Percentiles rank a stretch among this genome's conserved stretches.
phyloP scores from a whole-genome alignment of 768 basidiomycete genomes.

The Termitomyces sp. region DNA sequence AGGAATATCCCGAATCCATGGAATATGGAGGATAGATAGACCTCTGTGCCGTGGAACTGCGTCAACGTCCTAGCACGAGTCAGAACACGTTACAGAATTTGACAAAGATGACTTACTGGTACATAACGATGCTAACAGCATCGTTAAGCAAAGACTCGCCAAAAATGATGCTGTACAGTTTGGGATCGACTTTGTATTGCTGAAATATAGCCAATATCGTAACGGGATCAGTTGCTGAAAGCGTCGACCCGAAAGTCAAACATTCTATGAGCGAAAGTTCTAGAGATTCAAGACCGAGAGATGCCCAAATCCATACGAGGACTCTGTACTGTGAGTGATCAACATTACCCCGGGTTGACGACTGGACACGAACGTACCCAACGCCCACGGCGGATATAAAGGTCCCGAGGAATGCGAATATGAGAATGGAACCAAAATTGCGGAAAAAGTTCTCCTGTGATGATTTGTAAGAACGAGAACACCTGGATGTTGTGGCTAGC shows the following conservation, averaged over 20 bases:
- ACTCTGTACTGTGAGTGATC: constrained; percentile 61
- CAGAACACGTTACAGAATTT: background rate
- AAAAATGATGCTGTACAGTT: constrained; percentile 95
- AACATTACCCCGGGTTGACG: constrained; percentile 18
- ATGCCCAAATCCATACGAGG: constrained; percentile 91
- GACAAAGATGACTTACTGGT: constrained; percentile 69
- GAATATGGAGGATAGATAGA: constrained; percentile 84
- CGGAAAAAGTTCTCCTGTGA: constrained; percentile 94
- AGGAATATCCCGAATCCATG: constrained; percentile 98
- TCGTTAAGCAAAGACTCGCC: constrained; percentile 97
- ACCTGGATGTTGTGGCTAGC: background rate
- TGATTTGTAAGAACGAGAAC: constrained; percentile 3
- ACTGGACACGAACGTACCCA: constrained; percentile 59
- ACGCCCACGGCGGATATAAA: constrained; percentile 95
- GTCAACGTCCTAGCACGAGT: constrained; percentile 64
- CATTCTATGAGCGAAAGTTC: constrained; percentile 87
- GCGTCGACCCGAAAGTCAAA: constrained; percentile 91
- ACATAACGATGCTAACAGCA: constrained; percentile 99
- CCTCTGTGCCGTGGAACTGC: constrained; percentile 85
- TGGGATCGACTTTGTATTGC: constrained; percentile 97
- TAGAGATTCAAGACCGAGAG: constrained; percentile 86
- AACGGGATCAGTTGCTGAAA: constrained; percentile 96
- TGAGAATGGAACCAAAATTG: constrained; percentile 94
- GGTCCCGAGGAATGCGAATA: constrained; percentile 91
- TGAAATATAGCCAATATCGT: constrained; percentile 98